phyloP scores from a whole-genome alignment of 1,284 basidiomycete species.

The Melampsora americana region DNA sequence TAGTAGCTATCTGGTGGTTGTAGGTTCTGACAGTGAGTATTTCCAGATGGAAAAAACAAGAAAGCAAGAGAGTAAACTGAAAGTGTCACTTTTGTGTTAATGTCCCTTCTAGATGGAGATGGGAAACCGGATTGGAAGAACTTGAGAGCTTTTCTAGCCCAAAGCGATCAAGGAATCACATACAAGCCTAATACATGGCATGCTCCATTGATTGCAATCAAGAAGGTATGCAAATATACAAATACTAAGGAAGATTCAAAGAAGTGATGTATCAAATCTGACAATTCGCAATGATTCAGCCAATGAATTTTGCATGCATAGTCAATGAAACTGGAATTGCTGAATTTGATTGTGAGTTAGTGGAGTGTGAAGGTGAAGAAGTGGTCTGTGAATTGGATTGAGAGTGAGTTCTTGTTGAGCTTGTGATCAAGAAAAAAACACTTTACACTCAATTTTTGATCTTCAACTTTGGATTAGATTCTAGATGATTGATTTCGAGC shows the following conservation, averaged over 20 bases:
- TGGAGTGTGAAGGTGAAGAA: conserved; percentile 5
- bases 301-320: conserved; percentile 51
- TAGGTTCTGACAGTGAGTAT: conserved; percentile 66
- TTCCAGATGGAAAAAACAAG: not conserved
- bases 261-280: not conserved
- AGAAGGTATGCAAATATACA: conserved; percentile 44
- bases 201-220: conserved; percentile 55
- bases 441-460: too few species aligned
- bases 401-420: too few species aligned
- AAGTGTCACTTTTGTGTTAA: not conserved
- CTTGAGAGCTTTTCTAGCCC: conserved; percentile 74
- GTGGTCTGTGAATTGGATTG: conserved; percentile 20
- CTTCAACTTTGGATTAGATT: too few species aligned
- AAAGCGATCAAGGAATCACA: conserved; percentile 73
- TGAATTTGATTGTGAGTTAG: conserved; percentile 22
- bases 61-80: not conserved
- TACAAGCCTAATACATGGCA: conserved; percentile 83
- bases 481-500: too few species aligned
- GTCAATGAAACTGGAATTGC: conserved; percentile 51
- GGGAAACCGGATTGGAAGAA: conserved; percentile 71
- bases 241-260: not conserved
- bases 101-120: conserved; percentile 54
- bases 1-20: conserved; percentile 72
- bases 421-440: too few species aligned
- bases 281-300: conserved; percentile 14